phyloP scores from a whole-genome alignment of 768 basidiomycete species.

The Cyclocybe cylindracea region DNA sequence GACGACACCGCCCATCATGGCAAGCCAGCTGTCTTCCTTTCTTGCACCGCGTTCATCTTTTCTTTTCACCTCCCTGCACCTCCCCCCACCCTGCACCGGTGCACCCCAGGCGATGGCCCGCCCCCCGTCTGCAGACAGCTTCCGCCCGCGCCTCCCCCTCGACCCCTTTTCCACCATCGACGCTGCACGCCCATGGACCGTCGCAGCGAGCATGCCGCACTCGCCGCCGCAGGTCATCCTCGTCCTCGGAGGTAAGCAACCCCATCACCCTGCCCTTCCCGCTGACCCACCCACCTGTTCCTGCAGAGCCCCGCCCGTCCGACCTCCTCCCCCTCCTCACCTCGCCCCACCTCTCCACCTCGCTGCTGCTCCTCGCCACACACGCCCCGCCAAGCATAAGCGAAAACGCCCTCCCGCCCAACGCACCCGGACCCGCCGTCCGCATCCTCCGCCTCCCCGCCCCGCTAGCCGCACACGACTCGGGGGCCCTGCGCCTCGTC shows the following conservation, averaged over 20 bases:
- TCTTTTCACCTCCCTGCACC: no score
- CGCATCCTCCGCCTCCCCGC: constrained; percentile 34
- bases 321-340: constrained; percentile 38
- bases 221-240: constrained; percentile 32
- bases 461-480: constrained; percentile 34
- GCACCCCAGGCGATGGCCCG: no score
- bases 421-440: constrained; percentile 20
- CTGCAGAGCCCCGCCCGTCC: constrained; percentile 29
- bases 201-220: constrained; percentile 13
- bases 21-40: no score
- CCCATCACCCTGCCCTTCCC: constrained; percentile 1
- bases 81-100: no score
- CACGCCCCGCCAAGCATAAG: constrained; percentile 36
- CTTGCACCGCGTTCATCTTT: no score
- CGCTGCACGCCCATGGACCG: constrained; percentile 24
- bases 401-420: constrained; percentile 14
- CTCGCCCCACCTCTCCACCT: constrained; percentile 30
- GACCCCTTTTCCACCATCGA: constrained; percentile 33
- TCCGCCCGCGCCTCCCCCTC: constrained; percentile 37
- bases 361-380: constrained; percentile 42
- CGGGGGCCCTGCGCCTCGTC: constrained; percentile 42
- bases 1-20: no score
- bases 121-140: constrained; percentile 19
- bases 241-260: constrained; percentile 30
- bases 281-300: neutral